Conservation (phyloP, 2,329 filamentous ascomycete genomes). For the Colletotrichum acutatum region DNA sequence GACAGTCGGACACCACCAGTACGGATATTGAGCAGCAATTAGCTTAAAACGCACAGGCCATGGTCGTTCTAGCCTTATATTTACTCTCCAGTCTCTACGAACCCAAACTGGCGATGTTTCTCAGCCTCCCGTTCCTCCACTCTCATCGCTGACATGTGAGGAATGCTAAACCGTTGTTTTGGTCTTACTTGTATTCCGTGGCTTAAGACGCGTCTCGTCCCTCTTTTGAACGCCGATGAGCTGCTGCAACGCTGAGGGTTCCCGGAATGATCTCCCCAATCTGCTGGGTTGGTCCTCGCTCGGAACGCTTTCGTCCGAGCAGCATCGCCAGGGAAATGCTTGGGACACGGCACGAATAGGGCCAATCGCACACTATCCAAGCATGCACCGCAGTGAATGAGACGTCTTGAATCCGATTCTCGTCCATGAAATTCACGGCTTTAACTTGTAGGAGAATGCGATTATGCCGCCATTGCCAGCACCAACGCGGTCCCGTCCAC, state of each 20-base stretch:
- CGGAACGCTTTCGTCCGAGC: neutral
- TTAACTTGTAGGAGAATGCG: neutral
- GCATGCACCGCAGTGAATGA: neutral
- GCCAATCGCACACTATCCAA: neutral
- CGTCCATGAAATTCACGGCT: neutral
- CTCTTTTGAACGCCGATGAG: conserved; percentile 2
- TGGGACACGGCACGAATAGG: neutral
- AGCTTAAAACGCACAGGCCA: neutral
- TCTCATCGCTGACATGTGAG: neutral
- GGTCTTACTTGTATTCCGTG: neutral
- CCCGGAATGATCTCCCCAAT: neutral
- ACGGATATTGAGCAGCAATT: neutral
- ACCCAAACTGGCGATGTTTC: neutral
- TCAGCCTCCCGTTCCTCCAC: neutral
- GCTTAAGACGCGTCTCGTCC: conserved; percentile 7
- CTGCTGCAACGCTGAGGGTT: conserved; percentile 21
- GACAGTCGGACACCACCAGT: neutral
- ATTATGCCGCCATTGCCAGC: conserved; percentile 5
- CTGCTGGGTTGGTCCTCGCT: conserved; percentile 19
- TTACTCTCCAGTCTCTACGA: too few relatives aligned
- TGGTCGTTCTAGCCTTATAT: neutral
- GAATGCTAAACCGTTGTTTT: conserved; percentile 9
- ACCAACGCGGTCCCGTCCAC: neutral
- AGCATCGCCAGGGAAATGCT: conserved; percentile 1
- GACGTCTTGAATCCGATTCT: neutral